Evolutionary conservation across 1,139 yeast species (phyloP).

Genomic region (Nakaseomyces kungkrabaensis): DNA sequence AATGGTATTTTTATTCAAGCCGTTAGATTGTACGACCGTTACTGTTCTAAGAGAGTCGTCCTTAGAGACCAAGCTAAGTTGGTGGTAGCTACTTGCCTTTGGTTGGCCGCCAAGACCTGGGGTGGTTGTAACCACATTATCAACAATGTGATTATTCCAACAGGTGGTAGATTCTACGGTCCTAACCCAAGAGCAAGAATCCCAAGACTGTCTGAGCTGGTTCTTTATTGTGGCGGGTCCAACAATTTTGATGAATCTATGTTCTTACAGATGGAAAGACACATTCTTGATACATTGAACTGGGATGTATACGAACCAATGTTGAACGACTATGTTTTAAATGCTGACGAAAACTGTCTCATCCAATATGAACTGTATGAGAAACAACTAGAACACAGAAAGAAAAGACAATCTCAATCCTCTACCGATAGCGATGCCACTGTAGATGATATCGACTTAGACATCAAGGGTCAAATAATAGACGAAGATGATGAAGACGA

Average conservation of each 20-base stretch:
- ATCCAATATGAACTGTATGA: conserved; percentile 32
- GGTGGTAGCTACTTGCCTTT: conserved; percentile 55
- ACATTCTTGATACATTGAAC: conserved; percentile 48
- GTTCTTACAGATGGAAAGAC: conserved; percentile 46
- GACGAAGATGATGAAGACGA: conserved; percentile 26
- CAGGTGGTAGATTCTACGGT: conserved; percentile 53
- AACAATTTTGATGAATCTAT: conserved; percentile 51
- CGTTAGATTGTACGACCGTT: conserved; percentile 51
- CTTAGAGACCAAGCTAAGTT: conserved; percentile 53
- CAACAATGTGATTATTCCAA: conserved; percentile 37
- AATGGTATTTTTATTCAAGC: conserved; percentile 53
- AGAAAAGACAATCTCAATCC: conserved; percentile 21
- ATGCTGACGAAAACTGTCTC: conserved; percentile 33
- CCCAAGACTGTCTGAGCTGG: conserved; percentile 53
- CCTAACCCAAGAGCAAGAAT: conserved; percentile 59
- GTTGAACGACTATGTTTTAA: conserved; percentile 42
- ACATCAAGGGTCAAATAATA: conserved; percentile 5
- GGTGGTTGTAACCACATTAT: conserved; percentile 66
- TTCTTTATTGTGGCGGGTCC: conserved; percentile 47
- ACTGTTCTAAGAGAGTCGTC: conserved; percentile 55
- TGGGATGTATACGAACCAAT: conserved; percentile 55
- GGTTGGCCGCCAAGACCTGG: conserved; percentile 54
- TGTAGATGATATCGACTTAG: conserved; percentile 15
- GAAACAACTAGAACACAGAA: conserved; percentile 26
- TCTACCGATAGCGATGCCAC: conserved; percentile 26